A percentile compares a stretch with the other conserved stretches of the same genome.
These are phyloP conservation scores for Schizonepeta tenuifolia DNA, from an alignment of 257 asterid species.

Conservation along the genomic window DNA sequence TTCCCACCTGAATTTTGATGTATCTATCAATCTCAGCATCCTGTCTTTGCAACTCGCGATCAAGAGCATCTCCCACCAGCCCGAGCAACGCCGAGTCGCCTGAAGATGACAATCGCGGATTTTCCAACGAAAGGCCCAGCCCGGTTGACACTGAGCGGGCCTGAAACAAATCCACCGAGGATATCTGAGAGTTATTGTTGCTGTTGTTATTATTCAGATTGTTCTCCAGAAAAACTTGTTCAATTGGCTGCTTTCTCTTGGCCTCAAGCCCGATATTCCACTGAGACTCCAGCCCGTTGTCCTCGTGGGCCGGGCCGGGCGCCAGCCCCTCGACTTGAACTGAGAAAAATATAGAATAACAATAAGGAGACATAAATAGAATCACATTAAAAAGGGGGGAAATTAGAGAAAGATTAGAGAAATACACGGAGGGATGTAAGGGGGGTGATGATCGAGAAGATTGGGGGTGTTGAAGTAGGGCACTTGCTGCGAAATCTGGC, in stretches of 20 bases:
- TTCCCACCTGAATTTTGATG: constrained; percentile 78
- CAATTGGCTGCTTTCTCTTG: constrained; percentile 72
- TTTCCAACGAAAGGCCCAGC: constrained; percentile 89
- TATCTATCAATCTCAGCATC: constrained; percentile 89
- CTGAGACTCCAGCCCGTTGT: constrained; percentile 68
- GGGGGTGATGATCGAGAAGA: constrained; percentile 88
- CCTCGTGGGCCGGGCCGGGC: constrained; percentile 62
- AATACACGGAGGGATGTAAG: constrained; percentile 89
- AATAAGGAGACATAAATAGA: neutral
- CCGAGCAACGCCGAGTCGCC: constrained; percentile 79
- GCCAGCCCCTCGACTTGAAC: constrained; percentile 89
- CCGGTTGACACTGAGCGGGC: constrained; percentile 95
- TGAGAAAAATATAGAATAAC: constrained; percentile 32
- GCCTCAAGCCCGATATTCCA: constrained; percentile 76
- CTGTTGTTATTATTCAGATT: constrained; percentile 47
- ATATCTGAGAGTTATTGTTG: constrained; percentile 73
- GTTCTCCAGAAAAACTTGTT: constrained; percentile 74
- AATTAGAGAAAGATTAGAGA: constrained; percentile 19
- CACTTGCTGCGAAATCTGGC: constrained; percentile 72
- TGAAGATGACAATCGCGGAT: constrained; percentile 65
- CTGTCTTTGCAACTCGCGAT: constrained; percentile 79
- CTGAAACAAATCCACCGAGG: constrained; percentile 80
- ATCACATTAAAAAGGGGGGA: neutral
- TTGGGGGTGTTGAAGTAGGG: constrained; percentile 67
- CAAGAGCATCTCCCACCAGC: constrained; percentile 71